Conservation (phyloP, 768 basidiomycete species). For the Russula emetica region DNA sequence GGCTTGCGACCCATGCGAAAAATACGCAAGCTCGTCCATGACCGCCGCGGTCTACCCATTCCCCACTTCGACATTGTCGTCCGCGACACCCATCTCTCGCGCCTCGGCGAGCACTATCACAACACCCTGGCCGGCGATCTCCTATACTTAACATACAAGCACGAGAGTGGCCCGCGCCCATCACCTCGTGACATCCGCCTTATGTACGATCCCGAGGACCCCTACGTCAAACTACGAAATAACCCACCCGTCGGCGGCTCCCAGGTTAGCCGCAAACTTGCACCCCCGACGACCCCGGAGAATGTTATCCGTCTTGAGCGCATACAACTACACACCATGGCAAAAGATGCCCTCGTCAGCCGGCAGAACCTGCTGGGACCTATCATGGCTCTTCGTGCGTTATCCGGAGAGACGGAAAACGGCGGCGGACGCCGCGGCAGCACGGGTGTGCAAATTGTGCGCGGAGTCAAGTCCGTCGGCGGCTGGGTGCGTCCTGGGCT, state of each 20-base stretch:
- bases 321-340: slow-evolving; percentile 82
- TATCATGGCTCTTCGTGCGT: slow-evolving; percentile 80
- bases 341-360: slow-evolving; percentile 71
- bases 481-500: slow-evolving; percentile 83
- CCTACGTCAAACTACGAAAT: slow-evolving; percentile 75
- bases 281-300: slow-evolving; percentile 60
- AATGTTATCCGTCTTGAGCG: slow-evolving; percentile 75
- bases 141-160: slow-evolving; percentile 92
- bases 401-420: slow-evolving; percentile 76
- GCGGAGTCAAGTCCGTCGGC: slow-evolving; percentile 59
- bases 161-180: slow-evolving; percentile 54
- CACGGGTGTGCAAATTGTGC: slow-evolving; percentile 75
- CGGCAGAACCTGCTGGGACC: slow-evolving; percentile 74
- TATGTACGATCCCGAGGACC: slow-evolving; percentile 70
- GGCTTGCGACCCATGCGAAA: slow-evolving; percentile 16
- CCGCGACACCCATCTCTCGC: slow-evolving; percentile 66
- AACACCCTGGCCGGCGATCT: slow-evolving; percentile 78
- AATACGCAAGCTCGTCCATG: slow-evolving; percentile 37
- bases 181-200: slow-evolving; percentile 57
- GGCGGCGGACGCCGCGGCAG: slow-evolving; percentile 68
- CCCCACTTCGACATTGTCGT: slow-evolving; percentile 64
- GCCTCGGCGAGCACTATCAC: slow-evolving; percentile 82
- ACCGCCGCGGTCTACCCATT: slow-evolving; percentile 61
- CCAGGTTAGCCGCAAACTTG: slow-evolving; percentile 59
- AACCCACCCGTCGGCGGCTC: slow-evolving; percentile 71